Evolutionary conservation across 129 eudicot genomes (phyloP).

Genomic region (Tagetes patula): DNA sequence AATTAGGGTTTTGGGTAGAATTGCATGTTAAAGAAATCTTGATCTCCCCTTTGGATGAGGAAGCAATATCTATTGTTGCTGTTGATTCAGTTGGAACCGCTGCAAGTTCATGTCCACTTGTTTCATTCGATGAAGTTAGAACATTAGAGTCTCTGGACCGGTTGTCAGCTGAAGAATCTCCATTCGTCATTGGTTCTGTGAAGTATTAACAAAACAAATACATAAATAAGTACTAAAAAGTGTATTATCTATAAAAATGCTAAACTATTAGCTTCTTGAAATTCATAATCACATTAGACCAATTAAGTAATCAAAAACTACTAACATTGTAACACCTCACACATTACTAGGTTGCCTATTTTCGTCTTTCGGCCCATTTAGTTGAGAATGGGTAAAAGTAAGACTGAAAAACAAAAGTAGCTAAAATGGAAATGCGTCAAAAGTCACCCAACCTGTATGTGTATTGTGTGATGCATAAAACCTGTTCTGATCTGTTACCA

Average conservation of each 20-base stretch:
- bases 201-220: constrained; percentile 24
- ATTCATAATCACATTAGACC: constrained; percentile 10
- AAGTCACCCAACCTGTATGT: neutral
- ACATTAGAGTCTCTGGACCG: constrained; percentile 7
- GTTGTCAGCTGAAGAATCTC: constrained; percentile 32
- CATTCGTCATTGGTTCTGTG: constrained; percentile 38
- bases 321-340: constrained; percentile 10
- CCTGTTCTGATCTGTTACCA: neutral
- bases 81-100: constrained; percentile 29
- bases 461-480: neutral
- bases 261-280: neutral
- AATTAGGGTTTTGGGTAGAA: constrained; percentile 31
- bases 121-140: constrained; percentile 28
- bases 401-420: neutral
- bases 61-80: constrained; percentile 51
- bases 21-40: constrained; percentile 59
- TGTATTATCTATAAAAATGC: neutral
- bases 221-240: constrained; percentile 7
- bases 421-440: neutral
- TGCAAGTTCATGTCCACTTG: constrained; percentile 29
- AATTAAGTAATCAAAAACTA: constrained; percentile 1
- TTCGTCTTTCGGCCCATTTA: neutral
- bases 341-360: neutral
- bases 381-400: neutral
- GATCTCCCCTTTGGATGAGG: constrained; percentile 69